Evolutionary conservation across 2,329 filamentous ascomycete species (phyloP).

Genomic region (Metarhizium robertsii): DNA sequence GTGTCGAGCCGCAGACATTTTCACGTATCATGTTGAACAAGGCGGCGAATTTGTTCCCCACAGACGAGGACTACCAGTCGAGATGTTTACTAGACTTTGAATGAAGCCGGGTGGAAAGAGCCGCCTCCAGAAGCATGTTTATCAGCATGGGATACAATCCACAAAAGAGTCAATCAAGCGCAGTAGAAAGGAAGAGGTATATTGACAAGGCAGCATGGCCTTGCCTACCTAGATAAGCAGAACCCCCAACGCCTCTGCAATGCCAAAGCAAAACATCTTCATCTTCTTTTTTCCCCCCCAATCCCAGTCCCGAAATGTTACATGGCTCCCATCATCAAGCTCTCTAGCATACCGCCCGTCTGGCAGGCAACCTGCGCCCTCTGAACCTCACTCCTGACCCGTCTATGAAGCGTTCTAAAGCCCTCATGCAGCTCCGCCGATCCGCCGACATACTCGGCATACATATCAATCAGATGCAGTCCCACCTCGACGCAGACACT

Average conservation of each 20-base stretch:
- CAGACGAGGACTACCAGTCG: too few relatives aligned
- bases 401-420: conserved; percentile 58
- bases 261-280: not conserved
- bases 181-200: too few relatives aligned
- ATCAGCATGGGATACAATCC: too few relatives aligned
- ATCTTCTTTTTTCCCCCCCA: not conserved
- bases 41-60: too few relatives aligned
- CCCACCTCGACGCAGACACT: conserved; percentile 74
- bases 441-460: conserved; percentile 67
- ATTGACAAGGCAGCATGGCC: too few relatives aligned
- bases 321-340: conserved; percentile 31
- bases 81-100: too few relatives aligned
- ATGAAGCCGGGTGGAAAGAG: too few relatives aligned
- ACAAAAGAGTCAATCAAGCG: too few relatives aligned
- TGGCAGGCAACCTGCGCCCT: conserved; percentile 73
- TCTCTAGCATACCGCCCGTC: conserved; percentile 82
- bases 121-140: too few relatives aligned
- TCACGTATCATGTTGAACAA: too few relatives aligned
- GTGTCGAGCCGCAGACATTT: too few relatives aligned
- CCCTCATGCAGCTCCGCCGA: conserved; percentile 63
- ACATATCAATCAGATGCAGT: conserved; percentile 76
- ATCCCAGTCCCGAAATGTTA: not conserved
- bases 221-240: too few relatives aligned
- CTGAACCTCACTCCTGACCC: conserved; percentile 71
- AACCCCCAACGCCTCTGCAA: conserved; percentile 8